Evolutionary conservation across 441 rosid genomes (phyloP), one percentile per base, ranked within the genome.

Genomic region (Eruca vesicaria): DNA sequence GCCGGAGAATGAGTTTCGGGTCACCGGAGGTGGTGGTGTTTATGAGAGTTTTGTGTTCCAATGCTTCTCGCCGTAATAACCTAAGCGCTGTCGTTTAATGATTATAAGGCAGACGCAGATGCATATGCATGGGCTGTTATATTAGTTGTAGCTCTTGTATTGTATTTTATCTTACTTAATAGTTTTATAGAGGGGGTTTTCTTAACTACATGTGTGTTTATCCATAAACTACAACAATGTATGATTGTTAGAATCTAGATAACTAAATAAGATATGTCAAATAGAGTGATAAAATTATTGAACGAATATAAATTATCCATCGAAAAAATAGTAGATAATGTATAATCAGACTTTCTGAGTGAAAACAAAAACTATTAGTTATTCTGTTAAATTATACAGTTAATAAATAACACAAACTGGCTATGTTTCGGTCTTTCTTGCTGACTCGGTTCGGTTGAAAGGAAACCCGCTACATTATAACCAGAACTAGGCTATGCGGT

Each of bases 1-100:
- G 2, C 68, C 68, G 56, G 80, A 66, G 9, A 77, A 71, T 26
- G 72, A 71, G 76, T 38, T 77, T 19, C 58, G n/a, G 5, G 10
- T 64, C 62, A 48, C 14, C n/a, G 48, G n/a, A n/a, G n/a, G 63
- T 5, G 68, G 62, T 33, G 28, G 63, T 50, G 35, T 71, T 32
- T 65, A 48, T 50, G 76, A 77, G 26, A 77, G 68, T 48, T 77
- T 41, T 77, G 63, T 77, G 57, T 77, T 71, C 68, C 63, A 71
- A 8, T 77, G 50, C 62, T 77, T 77, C 38, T 71, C 80, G 20
- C 76, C 72, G 56, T 77, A 10, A 71, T 3, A 59, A 45, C 28
- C 20, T 15, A 28, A 70, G 23, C 53, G 33, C 41, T 69, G 8
- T 32, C 38, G 52, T 56, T 41, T 41, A 63, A 35, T 5, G 65